Conservation (phyloP, 2,329 filamentous ascomycete species). For the Pseudogymnoascus sp. region DNA sequence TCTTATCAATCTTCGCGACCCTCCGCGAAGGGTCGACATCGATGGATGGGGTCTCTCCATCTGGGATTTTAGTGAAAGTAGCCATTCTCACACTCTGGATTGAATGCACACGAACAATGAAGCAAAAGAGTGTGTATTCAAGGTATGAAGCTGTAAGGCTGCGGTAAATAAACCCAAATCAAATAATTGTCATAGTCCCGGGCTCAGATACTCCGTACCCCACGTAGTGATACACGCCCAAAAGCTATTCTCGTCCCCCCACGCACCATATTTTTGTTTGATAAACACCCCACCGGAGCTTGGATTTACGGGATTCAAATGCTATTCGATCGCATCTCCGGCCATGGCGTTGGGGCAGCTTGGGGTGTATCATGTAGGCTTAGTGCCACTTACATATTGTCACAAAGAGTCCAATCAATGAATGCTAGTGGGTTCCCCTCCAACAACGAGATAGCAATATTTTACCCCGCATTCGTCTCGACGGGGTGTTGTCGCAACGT, state of each 20-base stretch:
- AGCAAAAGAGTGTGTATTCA: background rate
- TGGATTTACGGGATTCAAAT: background rate
- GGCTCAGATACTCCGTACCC: background rate
- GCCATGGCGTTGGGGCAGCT: background rate
- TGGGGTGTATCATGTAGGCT: background rate
- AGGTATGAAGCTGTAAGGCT: background rate
- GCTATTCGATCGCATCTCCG: background rate
- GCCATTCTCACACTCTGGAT: conserved; percentile 44
- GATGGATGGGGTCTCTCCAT: conserved; percentile 55
- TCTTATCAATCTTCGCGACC: conserved; percentile 57
- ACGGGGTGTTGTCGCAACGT: background rate
- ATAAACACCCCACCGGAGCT: background rate
- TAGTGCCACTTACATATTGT: background rate
- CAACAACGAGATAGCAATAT: background rate
- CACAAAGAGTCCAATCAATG: background rate
- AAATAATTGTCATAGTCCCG: background rate
- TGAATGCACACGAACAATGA: background rate
- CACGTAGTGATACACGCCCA: background rate
- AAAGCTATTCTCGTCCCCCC: background rate
- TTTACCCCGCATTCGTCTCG: background rate
- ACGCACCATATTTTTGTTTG: background rate
- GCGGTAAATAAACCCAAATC: background rate
- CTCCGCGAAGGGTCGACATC: conserved; percentile 56
- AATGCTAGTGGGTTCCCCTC: background rate
- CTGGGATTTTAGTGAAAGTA: conserved; percentile 61